Conservation (phyloP, 2,329 filamentous ascomycete genomes). For the Venturia pyrina region DNA sequence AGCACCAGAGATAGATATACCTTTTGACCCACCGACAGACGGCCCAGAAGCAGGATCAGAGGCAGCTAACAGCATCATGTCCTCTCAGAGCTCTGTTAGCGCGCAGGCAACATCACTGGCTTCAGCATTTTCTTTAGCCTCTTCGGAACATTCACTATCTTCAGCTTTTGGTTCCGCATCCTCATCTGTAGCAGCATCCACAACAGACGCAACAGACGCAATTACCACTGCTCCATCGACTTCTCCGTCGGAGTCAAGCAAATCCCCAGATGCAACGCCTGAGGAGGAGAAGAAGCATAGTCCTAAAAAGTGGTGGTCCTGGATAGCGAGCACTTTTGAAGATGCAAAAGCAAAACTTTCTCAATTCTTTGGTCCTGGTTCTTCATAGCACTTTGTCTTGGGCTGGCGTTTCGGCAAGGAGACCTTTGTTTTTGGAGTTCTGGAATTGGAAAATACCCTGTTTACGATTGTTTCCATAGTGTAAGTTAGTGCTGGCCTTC, state of each 20-base stretch:
- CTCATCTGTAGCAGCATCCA: not conserved
- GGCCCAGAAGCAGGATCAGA: not conserved
- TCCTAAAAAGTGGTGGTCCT: slow-evolving; percentile 7
- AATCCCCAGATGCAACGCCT: not conserved
- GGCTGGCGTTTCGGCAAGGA: not conserved
- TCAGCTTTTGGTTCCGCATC: not conserved
- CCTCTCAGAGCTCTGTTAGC: not conserved
- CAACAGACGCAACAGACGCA: not conserved
- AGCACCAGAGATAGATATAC: slow-evolving; percentile 36
- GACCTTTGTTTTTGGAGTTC: not conserved
- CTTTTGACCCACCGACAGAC: slow-evolving; percentile 38
- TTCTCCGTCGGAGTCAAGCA: not conserved
- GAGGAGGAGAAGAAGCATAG: slow-evolving; percentile 4
- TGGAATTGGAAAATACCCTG: not conserved
- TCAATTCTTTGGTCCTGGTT: not conserved
- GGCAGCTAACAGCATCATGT: not conserved
- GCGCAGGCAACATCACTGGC: not conserved
- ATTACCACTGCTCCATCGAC: not conserved
- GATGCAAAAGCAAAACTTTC: slow-evolving; percentile 7
- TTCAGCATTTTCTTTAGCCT: not conserved
- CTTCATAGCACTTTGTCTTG: not conserved
- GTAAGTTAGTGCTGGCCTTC: not conserved
- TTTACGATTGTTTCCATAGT: not conserved
- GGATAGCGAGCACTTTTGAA: slow-evolving; percentile 7
- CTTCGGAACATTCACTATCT: not conserved